Percentiles rank a stretch among this genome's conserved stretches.
These are phyloP conservation scores for Trichoderma afroharzianum DNA, from an alignment of 2,329 filamentous ascomycete genomes.

Conservation along the genomic window DNA sequence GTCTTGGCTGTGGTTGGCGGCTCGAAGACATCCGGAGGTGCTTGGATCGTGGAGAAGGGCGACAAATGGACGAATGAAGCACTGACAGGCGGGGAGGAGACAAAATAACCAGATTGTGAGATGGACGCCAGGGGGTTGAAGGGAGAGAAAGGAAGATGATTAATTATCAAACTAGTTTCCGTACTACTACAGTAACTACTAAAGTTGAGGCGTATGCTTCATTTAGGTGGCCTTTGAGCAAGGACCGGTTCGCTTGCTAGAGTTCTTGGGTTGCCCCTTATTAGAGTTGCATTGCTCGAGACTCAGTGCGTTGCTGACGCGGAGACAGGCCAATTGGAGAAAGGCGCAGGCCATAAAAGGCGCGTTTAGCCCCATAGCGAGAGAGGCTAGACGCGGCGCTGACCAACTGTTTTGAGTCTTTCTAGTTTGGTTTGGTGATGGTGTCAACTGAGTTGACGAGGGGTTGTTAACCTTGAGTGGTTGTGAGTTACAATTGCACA, in stretches of 20 bases:
- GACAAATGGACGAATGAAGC: background rate
- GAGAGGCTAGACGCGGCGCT: background rate
- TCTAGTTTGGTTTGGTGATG: background rate
- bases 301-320: background rate
- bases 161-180: background rate
- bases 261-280: background rate
- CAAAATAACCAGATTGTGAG: background rate
- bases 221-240: background rate
- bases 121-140: background rate
- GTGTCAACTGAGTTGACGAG: background rate
- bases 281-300: background rate
- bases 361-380: background rate
- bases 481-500: background rate
- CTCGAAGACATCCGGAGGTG: constrained; percentile 15
- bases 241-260: background rate
- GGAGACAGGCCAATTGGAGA: background rate
- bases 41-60: background rate
- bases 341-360: background rate
- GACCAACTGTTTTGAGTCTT: background rate
- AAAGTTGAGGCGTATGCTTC: background rate
- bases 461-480: background rate
- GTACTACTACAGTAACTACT: background rate
- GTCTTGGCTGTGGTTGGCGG: constrained; percentile 16
- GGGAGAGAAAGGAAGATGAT: background rate
- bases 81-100: background rate